Conservation (phyloP, 495 filamentous ascomycete genomes). For the Saxophila tyrrhenica region DNA sequence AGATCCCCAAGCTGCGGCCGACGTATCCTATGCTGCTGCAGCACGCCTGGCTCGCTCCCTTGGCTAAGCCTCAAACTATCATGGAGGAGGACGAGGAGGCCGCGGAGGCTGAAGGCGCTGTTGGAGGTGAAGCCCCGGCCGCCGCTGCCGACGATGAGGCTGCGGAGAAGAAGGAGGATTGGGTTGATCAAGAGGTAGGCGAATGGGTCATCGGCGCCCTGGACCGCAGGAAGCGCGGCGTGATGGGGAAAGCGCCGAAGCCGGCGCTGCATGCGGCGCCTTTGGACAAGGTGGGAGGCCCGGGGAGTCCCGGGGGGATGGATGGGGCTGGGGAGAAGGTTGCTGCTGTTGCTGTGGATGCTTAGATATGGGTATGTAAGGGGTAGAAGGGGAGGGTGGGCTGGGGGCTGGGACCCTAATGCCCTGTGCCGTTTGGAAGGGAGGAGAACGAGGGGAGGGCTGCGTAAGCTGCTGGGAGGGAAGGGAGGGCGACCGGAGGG, state of each 20-base stretch:
- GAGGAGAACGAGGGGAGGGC: no score
- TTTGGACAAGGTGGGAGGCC: constrained; percentile 28
- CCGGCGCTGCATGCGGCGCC: constrained; percentile 36
- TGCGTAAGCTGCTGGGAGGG: no score
- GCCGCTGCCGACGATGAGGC: not conserved
- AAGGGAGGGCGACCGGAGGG: no score
- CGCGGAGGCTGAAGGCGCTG: constrained; percentile 25
- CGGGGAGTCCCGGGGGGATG: constrained; percentile 10
- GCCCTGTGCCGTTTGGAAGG: not conserved
- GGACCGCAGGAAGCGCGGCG: constrained; percentile 28
- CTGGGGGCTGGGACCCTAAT: not conserved
- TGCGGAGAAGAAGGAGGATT: constrained; percentile 18
- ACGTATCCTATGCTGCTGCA: constrained; percentile 79
- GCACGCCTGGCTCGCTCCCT: constrained; percentile 73
- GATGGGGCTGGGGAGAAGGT: not conserved
- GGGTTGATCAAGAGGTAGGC: constrained; percentile 66
- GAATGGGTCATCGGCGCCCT: constrained; percentile 66
- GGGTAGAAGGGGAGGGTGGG: not conserved
- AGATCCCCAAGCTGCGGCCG: constrained; percentile 78
- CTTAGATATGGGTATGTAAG: not conserved
- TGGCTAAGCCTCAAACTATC: constrained; percentile 77
- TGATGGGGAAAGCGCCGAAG: constrained; percentile 28
- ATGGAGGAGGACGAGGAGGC: constrained; percentile 59
- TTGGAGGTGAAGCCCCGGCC: not conserved
- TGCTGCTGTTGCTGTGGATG: constrained; percentile 1